Evolutionary conservation across 768 basidiomycete genomes (phyloP).

Genomic region (Lactarius sanguifluus): DNA sequence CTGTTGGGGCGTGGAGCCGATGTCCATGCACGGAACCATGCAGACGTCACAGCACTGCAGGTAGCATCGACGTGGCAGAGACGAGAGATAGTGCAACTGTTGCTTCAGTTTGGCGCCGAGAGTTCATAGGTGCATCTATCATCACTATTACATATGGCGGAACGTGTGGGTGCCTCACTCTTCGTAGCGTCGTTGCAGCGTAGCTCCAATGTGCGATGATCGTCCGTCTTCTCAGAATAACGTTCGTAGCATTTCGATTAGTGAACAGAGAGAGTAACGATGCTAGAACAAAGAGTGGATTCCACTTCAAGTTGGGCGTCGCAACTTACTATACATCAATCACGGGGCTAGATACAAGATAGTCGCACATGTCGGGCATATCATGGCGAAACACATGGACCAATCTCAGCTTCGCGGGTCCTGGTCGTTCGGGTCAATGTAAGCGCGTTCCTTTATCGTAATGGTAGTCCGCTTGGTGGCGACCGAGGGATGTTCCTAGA

Average conservation of each 20-base stretch:
- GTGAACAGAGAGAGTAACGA: background rate
- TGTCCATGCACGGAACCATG: background rate
- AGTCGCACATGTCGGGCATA: background rate
- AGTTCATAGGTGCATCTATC: background rate
- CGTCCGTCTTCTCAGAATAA: background rate
- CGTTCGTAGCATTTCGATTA: background rate
- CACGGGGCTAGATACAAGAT: background rate
- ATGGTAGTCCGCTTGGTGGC: background rate
- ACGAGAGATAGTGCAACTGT: background rate
- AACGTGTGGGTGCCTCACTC: no score
- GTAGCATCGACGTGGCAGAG: background rate
- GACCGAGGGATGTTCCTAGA: background rate
- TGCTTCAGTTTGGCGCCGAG: background rate
- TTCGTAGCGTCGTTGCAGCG: no score
- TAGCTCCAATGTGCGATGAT: background rate
- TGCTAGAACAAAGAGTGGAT: background rate
- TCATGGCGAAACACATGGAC: background rate
- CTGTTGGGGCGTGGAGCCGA: background rate
- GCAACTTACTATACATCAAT: background rate
- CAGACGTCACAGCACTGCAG: background rate
- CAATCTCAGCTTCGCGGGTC: constrained; percentile 3
- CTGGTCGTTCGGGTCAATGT: background rate
- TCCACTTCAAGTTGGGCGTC: background rate
- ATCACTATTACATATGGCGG: background rate
- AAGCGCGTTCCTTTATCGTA: background rate